phyloP scores from a whole-genome alignment of 2,329 filamentous ascomycete species.

The Cordyceps cicadae region DNA sequence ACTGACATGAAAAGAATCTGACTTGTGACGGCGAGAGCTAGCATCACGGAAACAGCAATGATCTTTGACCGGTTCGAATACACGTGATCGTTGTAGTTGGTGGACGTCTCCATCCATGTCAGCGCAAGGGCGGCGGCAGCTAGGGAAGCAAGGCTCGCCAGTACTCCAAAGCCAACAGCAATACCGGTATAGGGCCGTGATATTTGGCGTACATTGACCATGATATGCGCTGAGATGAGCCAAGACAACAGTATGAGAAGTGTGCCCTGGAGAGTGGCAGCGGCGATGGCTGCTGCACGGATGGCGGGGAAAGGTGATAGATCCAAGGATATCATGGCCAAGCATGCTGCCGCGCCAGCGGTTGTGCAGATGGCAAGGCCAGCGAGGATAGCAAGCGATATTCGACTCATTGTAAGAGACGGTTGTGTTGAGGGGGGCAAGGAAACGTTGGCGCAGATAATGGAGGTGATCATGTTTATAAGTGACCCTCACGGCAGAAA shows the following conservation, averaged over 20 bases:
- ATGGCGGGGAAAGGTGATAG: not conserved
- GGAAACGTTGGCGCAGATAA: not conserved
- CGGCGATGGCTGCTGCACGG: conserved; percentile 26
- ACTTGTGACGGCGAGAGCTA: conserved; percentile 36
- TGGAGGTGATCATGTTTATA: not conserved
- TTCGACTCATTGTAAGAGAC: not conserved
- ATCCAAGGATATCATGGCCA: not conserved
- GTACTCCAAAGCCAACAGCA: conserved; percentile 23
- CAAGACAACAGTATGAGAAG: conserved; percentile 9
- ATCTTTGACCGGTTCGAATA: conserved; percentile 26
- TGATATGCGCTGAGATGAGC: not conserved
- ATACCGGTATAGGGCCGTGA: conserved; percentile 19
- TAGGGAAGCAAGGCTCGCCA: conserved; percentile 36
- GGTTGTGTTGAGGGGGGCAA: not conserved
- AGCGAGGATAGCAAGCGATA: not conserved
- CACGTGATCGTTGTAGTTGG: conserved; percentile 16
- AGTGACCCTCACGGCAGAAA: conserved; percentile 7
- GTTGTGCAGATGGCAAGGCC: conserved; percentile 3
- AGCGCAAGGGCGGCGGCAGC: conserved; percentile 37
- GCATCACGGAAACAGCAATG: conserved; percentile 34
- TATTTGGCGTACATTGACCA: conserved; percentile 16
- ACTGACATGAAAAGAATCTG: conserved; percentile 42
- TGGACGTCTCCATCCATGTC: conserved; percentile 30
- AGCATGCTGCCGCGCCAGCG: not conserved
- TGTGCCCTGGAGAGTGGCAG: conserved; percentile 30